Conservation (phyloP, 257 asterid genomes). For the Petunia secreta region DNA sequence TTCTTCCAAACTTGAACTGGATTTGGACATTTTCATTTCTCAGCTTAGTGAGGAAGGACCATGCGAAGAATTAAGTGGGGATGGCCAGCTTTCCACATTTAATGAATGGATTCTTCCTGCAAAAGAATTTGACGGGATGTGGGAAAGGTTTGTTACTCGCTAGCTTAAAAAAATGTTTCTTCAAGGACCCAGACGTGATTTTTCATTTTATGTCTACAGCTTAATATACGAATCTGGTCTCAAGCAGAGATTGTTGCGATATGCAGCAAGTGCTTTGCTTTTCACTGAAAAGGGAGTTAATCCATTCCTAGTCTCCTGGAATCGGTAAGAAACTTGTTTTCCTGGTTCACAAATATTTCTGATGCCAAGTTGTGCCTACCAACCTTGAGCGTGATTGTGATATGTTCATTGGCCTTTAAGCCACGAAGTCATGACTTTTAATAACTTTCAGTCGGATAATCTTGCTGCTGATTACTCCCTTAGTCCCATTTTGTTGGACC, state of each 20-base stretch:
- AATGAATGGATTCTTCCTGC: slow-evolving; percentile 99
- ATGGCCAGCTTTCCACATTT: slow-evolving; percentile 89
- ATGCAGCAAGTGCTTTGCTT: slow-evolving; percentile 97
- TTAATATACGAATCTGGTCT: slow-evolving; percentile 93
- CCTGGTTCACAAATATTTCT: slow-evolving; percentile 21
- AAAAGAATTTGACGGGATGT: slow-evolving; percentile 96
- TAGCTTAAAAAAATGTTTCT: slow-evolving; percentile 21
- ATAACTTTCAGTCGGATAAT: neutral
- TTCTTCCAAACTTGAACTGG: neutral
- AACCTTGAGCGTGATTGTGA: neutral
- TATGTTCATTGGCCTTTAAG: neutral
- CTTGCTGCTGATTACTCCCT: neutral
- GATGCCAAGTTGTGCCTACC: neutral
- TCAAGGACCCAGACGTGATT: slow-evolving; percentile 26
- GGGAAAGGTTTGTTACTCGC: slow-evolving; percentile 81
- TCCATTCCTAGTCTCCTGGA: slow-evolving; percentile 95
- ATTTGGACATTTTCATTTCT: slow-evolving; percentile 28
- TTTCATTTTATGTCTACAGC: slow-evolving; percentile 61
- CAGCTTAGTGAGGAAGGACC: slow-evolving; percentile 99
- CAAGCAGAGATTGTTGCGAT: slow-evolving; percentile 87
- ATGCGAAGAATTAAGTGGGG: slow-evolving; percentile 81
- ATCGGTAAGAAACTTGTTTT: slow-evolving; percentile 60
- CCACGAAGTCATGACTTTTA: no score
- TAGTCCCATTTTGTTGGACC: slow-evolving; percentile 13
- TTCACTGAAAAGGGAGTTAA: slow-evolving; percentile 97